phyloP scores from a whole-genome alignment of 1,139 yeast species.

The Yamadazyma dushanensis region DNA sequence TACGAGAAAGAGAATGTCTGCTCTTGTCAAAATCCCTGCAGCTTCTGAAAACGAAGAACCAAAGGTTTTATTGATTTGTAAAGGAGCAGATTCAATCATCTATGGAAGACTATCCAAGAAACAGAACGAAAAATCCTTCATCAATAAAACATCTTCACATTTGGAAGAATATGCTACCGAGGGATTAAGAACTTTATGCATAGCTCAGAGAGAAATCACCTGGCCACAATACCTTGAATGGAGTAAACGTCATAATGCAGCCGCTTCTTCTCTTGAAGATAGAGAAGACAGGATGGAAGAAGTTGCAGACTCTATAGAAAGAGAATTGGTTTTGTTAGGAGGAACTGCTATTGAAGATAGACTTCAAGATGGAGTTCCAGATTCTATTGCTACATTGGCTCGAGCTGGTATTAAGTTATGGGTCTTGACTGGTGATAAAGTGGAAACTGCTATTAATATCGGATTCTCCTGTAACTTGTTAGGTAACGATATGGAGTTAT shows the following conservation, averaged over 20 bases:
- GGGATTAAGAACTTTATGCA: conserved; percentile 50
- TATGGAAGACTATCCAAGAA: conserved; percentile 39
- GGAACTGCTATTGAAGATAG: conserved; percentile 55
- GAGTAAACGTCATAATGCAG: conserved; percentile 42
- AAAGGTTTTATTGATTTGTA: conserved; percentile 44
- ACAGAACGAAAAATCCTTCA: conserved; percentile 29
- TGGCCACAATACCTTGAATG: conserved; percentile 46
- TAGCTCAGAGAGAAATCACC: conserved; percentile 44
- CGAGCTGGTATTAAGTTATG: conserved; percentile 53
- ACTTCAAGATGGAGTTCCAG: conserved; percentile 53
- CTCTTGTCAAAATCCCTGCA: conserved; percentile 66
- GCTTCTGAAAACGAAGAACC: conserved; percentile 31
- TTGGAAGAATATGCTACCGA: conserved; percentile 48
- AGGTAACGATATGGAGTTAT: conserved; percentile 48
- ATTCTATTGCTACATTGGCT: conserved; percentile 42
- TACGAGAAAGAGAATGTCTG: conserved; percentile 79
- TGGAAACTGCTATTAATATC: conserved; percentile 52
- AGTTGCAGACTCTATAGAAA: conserved; percentile 48
- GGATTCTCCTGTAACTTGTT: conserved; percentile 53
- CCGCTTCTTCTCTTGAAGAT: conserved; percentile 43
- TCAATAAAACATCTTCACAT: conserved; percentile 40
- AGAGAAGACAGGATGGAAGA: conserved; percentile 48
- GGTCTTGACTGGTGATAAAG: conserved; percentile 54
- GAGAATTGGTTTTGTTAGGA: conserved; percentile 45
- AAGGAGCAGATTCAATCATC: conserved; percentile 52